A percentile compares a stretch with the other conserved stretches of the same genome.
These are phyloP conservation scores for Scheffersomyces amazonensis DNA, from an alignment of 805 yeast genomes.

Conservation along the genomic window DNA sequence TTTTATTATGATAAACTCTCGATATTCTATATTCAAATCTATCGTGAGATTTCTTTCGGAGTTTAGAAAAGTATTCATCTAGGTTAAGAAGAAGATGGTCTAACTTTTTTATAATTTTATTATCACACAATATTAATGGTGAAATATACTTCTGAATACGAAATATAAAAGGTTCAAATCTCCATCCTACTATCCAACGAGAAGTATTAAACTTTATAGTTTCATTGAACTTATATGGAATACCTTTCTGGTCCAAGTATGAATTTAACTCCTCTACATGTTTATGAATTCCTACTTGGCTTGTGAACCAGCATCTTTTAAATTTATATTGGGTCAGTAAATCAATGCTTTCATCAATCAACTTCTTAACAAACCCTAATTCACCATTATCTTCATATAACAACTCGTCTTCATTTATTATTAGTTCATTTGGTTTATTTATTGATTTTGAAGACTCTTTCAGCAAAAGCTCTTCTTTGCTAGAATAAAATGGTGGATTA, in stretches of 20 bases:
- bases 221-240: constrained; percentile 5
- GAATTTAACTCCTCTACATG: constrained; percentile 7
- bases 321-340: constrained; percentile 1
- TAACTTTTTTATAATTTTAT: too few species aligned
- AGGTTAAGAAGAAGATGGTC: neutral
- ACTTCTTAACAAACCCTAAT: constrained; percentile 8
- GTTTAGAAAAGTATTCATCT: neutral
- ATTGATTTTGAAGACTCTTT: constrained; percentile 4
- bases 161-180: neutral
- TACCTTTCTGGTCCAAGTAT: neutral
- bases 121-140: too few species aligned
- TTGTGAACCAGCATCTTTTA: constrained; percentile 14
- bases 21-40: neutral
- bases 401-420: constrained; percentile 9
- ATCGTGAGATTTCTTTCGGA: too few species aligned
- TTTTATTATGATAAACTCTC: neutral
- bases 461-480: constrained; percentile 4
- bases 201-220: constrained; percentile 8
- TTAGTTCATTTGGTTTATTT: constrained; percentile 6
- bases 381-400: constrained; percentile 15
- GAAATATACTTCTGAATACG: neutral
- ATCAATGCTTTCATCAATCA: constrained; percentile 10
- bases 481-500: constrained; percentile 19
- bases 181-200: constrained; percentile 19
- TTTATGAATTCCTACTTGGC: constrained; percentile 14